Percentiles rank a stretch among this genome's conserved stretches.
Conservation (phyloP, 805 yeast species). For the Schwanniomyces polymorphus region DNA sequence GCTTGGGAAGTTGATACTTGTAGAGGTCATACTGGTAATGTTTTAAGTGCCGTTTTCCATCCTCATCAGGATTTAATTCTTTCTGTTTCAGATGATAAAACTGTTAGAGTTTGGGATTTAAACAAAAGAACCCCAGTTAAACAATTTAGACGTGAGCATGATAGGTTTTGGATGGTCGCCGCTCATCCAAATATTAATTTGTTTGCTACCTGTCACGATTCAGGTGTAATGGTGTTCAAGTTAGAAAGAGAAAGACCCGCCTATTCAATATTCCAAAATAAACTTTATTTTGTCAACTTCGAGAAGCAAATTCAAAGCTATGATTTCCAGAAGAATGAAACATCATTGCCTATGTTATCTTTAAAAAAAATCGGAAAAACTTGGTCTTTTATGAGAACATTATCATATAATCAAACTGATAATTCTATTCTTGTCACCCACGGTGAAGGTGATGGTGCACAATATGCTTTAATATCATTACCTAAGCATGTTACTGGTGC, state of each 20-base stretch:
- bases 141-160: constrained; percentile 90
- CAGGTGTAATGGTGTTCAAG: constrained; percentile 97
- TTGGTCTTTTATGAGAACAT: constrained; percentile 81
- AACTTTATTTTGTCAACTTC: constrained; percentile 70
- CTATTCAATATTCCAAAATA: constrained; percentile 68
- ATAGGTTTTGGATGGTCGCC: constrained; percentile 90
- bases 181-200: constrained; percentile 88
- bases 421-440: constrained; percentile 81
- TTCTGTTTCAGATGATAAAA: constrained; percentile 94
- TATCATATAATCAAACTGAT: constrained; percentile 92
- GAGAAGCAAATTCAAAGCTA: constrained; percentile 85
- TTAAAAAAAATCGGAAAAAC: constrained; percentile 81
- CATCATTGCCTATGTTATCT: constrained; percentile 76
- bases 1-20: constrained; percentile 99
- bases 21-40: constrained; percentile 95
- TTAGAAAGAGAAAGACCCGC: constrained; percentile 98
- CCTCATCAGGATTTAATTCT: constrained; percentile 90
- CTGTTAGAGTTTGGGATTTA: constrained; percentile 95
- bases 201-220: constrained; percentile 95
- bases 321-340: constrained; percentile 63
- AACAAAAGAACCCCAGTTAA: constrained; percentile 91
- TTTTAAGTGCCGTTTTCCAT: constrained; percentile 85
- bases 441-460: constrained; percentile 65
- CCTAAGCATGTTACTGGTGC: constrained; percentile 92
- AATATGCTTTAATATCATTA: constrained; percentile 71